Evolutionary conservation across 1,284 basidiomycete genomes (phyloP), one percentile per base, ranked within the genome.

Genomic region (Ceratobasidium sp.): DNA sequence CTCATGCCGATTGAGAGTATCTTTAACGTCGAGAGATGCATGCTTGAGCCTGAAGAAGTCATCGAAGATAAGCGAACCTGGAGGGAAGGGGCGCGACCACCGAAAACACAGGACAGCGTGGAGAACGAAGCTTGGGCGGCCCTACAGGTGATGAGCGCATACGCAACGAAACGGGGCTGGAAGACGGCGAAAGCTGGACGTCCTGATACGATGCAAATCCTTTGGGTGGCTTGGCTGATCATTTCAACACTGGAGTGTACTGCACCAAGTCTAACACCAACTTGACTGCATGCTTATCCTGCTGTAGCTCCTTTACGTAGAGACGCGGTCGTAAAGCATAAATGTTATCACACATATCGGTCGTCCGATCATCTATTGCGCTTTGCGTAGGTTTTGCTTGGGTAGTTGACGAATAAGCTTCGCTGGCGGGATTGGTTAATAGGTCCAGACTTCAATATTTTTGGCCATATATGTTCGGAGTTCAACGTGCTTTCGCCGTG

Each of bases 131-230:
- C 76, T 26, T 96, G 94, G 94, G 94, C 94, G 0, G 91, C 93
- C 10, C 93, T 94, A 84, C 92, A 94, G 80, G 88, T 98, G 57
- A 87, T 97, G 79, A 91, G 89, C 10, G 91, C 91, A 2, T 93
- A 93, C 83, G 95, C 96, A 0, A 84, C 89, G 68, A 87, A 89
- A 80, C 94, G 94, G 82, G 92, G 92, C 15, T 96, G 91, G 90
- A 86, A 96, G 52, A 98, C 96, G 59, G 96, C 96, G 12, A 94
- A 96, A 84, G 93, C 94, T 20, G 96, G 95, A 6, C 85, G 96
- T 77, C 93, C 95, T 9, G 96, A 98, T 85, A 87, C 93, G 23
- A 93, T 52, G 50, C 33, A 52, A 52, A 52, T 52, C 7, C 20
- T n/a, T 23, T 52, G 20, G 50, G 50, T 52, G 50, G 50, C 50